Evolutionary conservation across 2,329 filamentous ascomycete genomes (phyloP), one percentile per base, ranked within the genome.

Genomic region (Dactylellina drechsleri): DNA sequence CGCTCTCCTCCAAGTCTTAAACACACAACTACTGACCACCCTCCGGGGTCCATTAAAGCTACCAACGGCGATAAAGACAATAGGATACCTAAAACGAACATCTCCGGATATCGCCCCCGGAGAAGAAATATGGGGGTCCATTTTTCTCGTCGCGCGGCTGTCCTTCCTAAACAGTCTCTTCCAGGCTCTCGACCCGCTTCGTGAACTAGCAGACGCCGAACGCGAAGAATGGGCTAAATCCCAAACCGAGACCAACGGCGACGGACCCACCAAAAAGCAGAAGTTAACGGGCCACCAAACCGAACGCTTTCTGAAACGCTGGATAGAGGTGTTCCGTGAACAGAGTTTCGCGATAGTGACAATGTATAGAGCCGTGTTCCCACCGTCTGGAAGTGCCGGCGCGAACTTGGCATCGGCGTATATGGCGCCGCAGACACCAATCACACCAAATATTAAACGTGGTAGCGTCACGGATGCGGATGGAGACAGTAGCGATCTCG

Each of bases 311-410:
- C 84, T 99, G 50, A 99, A 98, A 82, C 88, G 93, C 56, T 99
- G 96, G 82, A 92, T 99, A 79, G 95, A 99, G 81, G 93, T 99
- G 28, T 98, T 98, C 81, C 91, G 95, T 61, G 95, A 99, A 82
- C 95, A 99, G 82, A 97, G 92, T 81, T 99, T 99, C 81, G 91
- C 90, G 50, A 96, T 98, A 74, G 89, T 98, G 28, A 96, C 92
- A 71, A 92, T 98, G 86, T 97, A 96, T 82, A 92, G 90, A 79
- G 95, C 91, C 79, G 92, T 98, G 65, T 96, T 96, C 79, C 89
- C 91, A 12, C 70, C 53, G 10, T 58, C 56, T 2, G 70, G 68
- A 3, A 67, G 70, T 23, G 36, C 56, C 4, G 41, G 26, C 5
- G 49, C n/a, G 7, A 66, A 62, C 10, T 56, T 67, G 8, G 57